phyloP scores from a whole-genome alignment of 345 rosid species.

The Tarenaya hassleriana region DNA sequence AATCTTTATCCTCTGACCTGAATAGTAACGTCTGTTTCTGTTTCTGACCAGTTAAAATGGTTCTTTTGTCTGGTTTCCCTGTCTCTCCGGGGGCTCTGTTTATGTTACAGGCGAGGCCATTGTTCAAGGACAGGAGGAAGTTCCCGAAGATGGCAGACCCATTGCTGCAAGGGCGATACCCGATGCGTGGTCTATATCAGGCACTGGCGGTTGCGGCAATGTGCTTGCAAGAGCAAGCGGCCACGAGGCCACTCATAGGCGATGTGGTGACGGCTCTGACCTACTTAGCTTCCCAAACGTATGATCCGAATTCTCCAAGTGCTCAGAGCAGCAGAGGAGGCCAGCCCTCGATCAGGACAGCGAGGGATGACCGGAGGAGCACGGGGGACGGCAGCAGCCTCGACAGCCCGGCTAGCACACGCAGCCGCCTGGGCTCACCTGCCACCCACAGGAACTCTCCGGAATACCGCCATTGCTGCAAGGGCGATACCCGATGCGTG shows the following conservation, averaged over 20 bases:
- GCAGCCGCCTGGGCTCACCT: slow-evolving; percentile 58
- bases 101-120: slow-evolving; percentile 74
- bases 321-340: slow-evolving; percentile 54
- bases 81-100: slow-evolving; percentile 20
- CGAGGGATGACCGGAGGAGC: slow-evolving; percentile 56
- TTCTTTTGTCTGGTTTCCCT: slow-evolving; percentile 9
- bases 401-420: slow-evolving; percentile 62
- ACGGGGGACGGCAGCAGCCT: slow-evolving; percentile 52
- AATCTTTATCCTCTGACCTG: neutral
- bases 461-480: slow-evolving; percentile 80
- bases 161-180: slow-evolving; percentile 75
- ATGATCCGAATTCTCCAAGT: slow-evolving; percentile 53
- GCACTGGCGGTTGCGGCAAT: slow-evolving; percentile 98
- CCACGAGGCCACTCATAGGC: slow-evolving; percentile 87
- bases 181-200: slow-evolving; percentile 93
- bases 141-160: slow-evolving; percentile 98
- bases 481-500: slow-evolving; percentile 92
- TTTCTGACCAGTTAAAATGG: too few species aligned
- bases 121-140: slow-evolving; percentile 91
- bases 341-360: slow-evolving; percentile 59
- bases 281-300: slow-evolving; percentile 89
- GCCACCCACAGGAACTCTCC: too few species aligned
- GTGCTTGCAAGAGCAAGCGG: slow-evolving; percentile 98
- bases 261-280: slow-evolving; percentile 96
- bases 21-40: too few species aligned